Conservation (phyloP, 2,329 filamentous ascomycete species). For the Colletotrichum euphorbiae region DNA sequence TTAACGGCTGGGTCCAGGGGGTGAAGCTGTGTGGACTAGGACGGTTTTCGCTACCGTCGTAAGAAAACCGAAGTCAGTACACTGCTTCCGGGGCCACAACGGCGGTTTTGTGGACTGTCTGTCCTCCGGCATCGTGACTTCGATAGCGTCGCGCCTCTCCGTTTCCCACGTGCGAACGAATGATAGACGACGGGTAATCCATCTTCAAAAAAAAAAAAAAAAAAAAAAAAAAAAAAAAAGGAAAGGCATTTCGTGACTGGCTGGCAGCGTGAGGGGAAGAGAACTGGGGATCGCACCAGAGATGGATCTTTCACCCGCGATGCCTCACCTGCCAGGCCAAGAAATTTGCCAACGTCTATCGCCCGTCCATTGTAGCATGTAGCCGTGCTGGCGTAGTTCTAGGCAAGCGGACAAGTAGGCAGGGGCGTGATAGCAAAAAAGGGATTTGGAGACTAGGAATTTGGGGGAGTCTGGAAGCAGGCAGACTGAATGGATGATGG, state of each 20-base stretch:
- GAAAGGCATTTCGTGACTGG: background rate
- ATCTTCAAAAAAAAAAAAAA: no score
- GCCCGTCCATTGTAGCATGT: background rate
- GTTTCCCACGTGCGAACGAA: slow-evolving; percentile 1
- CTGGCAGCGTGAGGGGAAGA: slow-evolving; percentile 6
- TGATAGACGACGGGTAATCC: background rate
- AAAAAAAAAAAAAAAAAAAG: no score
- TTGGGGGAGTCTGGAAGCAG: slow-evolving; percentile 14
- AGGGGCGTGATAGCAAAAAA: slow-evolving; percentile 5
- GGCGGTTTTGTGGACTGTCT: slow-evolving; percentile 17
- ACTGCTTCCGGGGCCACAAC: slow-evolving; percentile 4
- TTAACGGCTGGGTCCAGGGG: slow-evolving; percentile 1
- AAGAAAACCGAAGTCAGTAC: background rate
- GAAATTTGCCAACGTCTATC: background rate
- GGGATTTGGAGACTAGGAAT: background rate
- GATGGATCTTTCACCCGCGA: background rate
- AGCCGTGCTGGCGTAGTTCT: background rate
- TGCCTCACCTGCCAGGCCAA: slow-evolving; percentile 8
- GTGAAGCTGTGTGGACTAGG: background rate
- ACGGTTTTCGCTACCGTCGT: slow-evolving; percentile 25
- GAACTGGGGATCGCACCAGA: background rate
- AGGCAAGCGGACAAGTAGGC: slow-evolving; percentile 1
- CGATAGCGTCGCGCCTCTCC: background rate
- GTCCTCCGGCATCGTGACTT: slow-evolving; percentile 1
- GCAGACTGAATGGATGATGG: background rate